These are phyloP conservation scores for Solanum piurae DNA, from an alignment of 257 asterid species.

Conservation along the genomic window DNA sequence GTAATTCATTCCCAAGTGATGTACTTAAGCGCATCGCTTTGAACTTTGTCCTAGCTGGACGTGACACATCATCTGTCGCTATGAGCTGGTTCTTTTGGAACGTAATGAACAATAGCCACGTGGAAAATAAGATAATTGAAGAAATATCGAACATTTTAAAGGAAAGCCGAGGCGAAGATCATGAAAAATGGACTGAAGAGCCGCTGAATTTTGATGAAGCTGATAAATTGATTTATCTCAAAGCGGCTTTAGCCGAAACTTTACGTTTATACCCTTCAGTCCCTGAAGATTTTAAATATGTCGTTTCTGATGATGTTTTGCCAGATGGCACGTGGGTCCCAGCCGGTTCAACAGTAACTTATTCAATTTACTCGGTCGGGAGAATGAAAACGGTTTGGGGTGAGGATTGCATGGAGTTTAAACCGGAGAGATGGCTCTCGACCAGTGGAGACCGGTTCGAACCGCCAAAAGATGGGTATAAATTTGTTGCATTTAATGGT, in stretches of 20 bases:
- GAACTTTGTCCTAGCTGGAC: constrained; percentile 73
- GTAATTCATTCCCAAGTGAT: constrained; percentile 32
- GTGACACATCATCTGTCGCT: constrained; percentile 88
- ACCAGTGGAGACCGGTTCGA: constrained; percentile 47
- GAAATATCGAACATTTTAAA: constrained; percentile 34
- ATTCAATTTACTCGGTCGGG: constrained; percentile 72
- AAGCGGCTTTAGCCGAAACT: constrained; percentile 69
- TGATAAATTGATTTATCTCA: constrained; percentile 50
- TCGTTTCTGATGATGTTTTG: constrained; percentile 47
- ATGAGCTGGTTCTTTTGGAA: constrained; percentile 88
- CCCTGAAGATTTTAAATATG: constrained; percentile 75
- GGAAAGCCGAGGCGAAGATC: constrained; percentile 42
- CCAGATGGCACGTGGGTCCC: constrained; percentile 66
- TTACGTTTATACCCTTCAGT: constrained; percentile 76
- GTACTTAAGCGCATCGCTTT: constrained; percentile 67
- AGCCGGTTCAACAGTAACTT: constrained; percentile 75
- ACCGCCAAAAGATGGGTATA: constrained; percentile 52
- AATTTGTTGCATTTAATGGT: constrained; percentile 63
- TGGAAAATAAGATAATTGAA: constrained; percentile 39
- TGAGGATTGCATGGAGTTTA: constrained; percentile 72
- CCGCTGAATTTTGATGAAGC: constrained; percentile 75
- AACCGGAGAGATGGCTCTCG: constrained; percentile 82
- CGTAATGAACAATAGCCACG: constrained; percentile 44
- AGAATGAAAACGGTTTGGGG: constrained; percentile 76
- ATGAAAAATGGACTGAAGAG: constrained; percentile 48